Base-by-base conservation (phyloP, 2,329 filamentous ascomycete genomes). In the Arthrobotrys iridis region DNA sequence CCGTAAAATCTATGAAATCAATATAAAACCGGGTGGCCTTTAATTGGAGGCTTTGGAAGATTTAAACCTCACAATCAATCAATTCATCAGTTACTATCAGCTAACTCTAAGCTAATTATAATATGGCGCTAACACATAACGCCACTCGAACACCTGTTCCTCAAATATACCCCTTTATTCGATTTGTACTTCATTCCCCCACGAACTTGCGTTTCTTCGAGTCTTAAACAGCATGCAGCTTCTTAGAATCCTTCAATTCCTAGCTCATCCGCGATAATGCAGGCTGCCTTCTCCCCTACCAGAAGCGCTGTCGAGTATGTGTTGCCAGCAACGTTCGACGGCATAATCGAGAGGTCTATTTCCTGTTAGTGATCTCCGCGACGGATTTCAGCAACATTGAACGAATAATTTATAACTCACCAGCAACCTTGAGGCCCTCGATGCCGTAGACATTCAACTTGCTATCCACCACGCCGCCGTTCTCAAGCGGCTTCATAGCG, bases 241-340 rank as follows among this genome's bases (percentile, higher is more conserved):
- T 13, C 30, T 43, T 67, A 78, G 30, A 78, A 60, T 37, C 52
- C 40, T 15, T 67, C 20, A 22, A 79, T 62, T 0, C 78, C 78
- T 20, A 82, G 73, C 18, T 81, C 79, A 45, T 80, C 78, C n/a
- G 80, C 80, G 37, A 80, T 77, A 33, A 82, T 80, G 28, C 77
- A 70, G 1, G 81, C 81, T 2, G 80, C 81, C 75, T 81, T 82
- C 80, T 86, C 84, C 0, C 84, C 84, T 62, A 86, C 80, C 3
- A 83, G 70, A 13, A 86, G 79, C 0, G 85, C 85, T 0, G 84
- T 84, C 30, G 83, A 84, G 45, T 82, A 81, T 0, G 84, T 85
- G 67, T 86, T 85, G 0, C 82, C 79, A 63, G 76, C 79, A 11
- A 85, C 82, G 13, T 67, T 67, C 18, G 15, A 72, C 48, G 64